A percentile compares a stretch with the other conserved stretches of the same genome.
Conservation (phyloP, 176 grass and related monocot species). For the Poa annua region DNA sequence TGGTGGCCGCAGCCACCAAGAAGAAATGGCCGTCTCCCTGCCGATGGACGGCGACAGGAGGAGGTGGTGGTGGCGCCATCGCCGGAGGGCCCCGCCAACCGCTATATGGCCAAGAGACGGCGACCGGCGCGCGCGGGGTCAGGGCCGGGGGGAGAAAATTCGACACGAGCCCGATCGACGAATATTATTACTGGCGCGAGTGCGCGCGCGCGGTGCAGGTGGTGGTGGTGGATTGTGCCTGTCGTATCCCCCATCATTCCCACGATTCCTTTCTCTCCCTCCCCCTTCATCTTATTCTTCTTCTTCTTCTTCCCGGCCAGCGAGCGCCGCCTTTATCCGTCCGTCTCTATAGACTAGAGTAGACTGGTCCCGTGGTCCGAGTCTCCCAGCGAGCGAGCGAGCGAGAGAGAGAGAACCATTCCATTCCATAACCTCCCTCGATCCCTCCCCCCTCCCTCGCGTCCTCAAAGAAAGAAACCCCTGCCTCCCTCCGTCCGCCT, state of each 20-base stretch:
- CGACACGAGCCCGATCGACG: slow-evolving; percentile 20
- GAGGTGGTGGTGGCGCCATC: slow-evolving; percentile 14
- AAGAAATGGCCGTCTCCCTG: not conserved
- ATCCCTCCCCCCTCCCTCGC: not conserved
- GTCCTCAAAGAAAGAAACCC: no score
- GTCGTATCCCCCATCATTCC: slow-evolving; percentile 36
- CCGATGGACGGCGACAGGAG: not conserved
- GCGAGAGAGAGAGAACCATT: not conserved
- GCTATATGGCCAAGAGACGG: slow-evolving; percentile 25
- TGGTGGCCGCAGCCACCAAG: not conserved
- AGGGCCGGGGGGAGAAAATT: not conserved
- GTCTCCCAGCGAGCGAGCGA: not conserved
- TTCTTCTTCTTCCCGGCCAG: not conserved
- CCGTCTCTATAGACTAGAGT: not conserved
- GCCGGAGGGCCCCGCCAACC: slow-evolving; percentile 35
- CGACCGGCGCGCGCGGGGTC: not conserved
- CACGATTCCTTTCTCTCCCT: not conserved
- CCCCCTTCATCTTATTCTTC: no score
- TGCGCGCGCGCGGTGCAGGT: not conserved
- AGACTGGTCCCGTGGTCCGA: slow-evolving; percentile 19
- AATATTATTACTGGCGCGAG: slow-evolving; percentile 7
- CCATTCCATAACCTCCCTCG: not conserved
- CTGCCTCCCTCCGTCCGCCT: not conserved
- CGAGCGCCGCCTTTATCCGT: slow-evolving; percentile 45
- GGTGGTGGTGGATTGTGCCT: not conserved